Percentiles rank a stretch among this genome's conserved stretches.
Evolutionary conservation across 2,329 filamentous ascomycete genomes (phyloP).

Genomic region (Rosellinia necatrix): DNA sequence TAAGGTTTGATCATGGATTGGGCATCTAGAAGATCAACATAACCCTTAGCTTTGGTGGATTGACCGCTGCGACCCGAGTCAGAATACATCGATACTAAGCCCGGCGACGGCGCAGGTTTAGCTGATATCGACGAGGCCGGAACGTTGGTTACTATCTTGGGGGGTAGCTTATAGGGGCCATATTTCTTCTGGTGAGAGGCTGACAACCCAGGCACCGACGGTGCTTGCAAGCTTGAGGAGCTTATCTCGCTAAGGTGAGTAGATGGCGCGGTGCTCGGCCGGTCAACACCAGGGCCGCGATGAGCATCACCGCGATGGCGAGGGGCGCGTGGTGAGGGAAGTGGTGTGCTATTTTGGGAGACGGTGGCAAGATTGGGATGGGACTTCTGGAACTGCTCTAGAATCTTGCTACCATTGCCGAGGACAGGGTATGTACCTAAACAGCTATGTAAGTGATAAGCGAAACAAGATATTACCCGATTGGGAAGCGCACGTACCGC

Average conservation of each 20-base stretch:
- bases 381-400: constrained; percentile 44
- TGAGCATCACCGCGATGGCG: constrained; percentile 36
- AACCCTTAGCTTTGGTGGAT: constrained; percentile 35
- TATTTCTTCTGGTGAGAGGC: constrained; percentile 32
- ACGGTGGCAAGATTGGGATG: constrained; percentile 37
- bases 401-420: constrained; percentile 47
- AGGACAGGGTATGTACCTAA: constrained; percentile 47
- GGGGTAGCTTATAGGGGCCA: constrained; percentile 36
- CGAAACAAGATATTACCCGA: constrained; percentile 27
- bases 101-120: constrained; percentile 31
- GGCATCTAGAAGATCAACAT: constrained; percentile 63
- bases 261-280: constrained; percentile 46
- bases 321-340: constrained; percentile 40
- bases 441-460: constrained; percentile 27
- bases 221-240: constrained; percentile 19
- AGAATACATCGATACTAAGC: constrained; percentile 36
- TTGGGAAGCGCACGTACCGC: constrained; percentile 38
- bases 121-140: constrained; percentile 11
- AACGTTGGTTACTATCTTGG: constrained; percentile 28
- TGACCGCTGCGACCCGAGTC: constrained; percentile 42
- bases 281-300: constrained; percentile 36
- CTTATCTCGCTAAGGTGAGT: constrained; percentile 23
- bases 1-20: constrained; percentile 55
- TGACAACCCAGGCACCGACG: constrained; percentile 14
- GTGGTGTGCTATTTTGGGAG: constrained; percentile 31